phyloP scores from a whole-genome alignment of 2,329 filamentous ascomycete genomes.

The Metarhizium rileyi region DNA sequence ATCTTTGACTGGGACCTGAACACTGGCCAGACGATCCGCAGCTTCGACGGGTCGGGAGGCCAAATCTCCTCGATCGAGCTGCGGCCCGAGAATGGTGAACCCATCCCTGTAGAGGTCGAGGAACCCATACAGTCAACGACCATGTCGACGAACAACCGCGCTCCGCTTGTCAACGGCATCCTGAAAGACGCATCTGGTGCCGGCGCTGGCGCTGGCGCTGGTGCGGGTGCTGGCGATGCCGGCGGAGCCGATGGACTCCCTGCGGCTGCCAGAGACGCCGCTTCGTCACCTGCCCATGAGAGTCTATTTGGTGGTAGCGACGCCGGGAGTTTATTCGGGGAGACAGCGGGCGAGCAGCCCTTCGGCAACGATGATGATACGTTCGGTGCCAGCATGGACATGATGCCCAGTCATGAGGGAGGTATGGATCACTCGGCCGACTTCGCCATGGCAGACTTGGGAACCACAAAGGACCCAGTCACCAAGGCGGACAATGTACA shows the following conservation, averaged over 20 bases:
- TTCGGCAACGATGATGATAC: conserved; percentile 81
- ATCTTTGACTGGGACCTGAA: conserved; percentile 94
- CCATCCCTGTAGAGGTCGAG: conserved; percentile 64
- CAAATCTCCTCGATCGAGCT: conserved; percentile 87
- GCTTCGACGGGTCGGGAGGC: conserved; percentile 66
- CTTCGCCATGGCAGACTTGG: conserved; percentile 30
- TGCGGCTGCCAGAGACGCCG: conserved; percentile 36
- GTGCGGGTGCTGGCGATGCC: neutral
- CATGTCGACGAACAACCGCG: conserved; percentile 65
- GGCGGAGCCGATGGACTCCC: conserved; percentile 15
- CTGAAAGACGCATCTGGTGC: conserved; percentile 15
- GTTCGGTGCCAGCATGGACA: conserved; percentile 64
- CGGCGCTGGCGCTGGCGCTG: conserved; percentile 3
- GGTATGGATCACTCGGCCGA: conserved; percentile 33
- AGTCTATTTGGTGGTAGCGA: conserved; percentile 77
- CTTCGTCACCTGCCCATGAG: conserved; percentile 59
- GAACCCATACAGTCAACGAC: conserved; percentile 54
- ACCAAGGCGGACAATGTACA: neutral
- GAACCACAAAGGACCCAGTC: neutral
- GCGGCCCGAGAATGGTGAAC: conserved; percentile 64
- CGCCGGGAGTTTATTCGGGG: conserved; percentile 80
- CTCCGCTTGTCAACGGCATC: conserved; percentile 44
- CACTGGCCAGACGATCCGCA: conserved; percentile 64
- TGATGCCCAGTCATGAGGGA: conserved; percentile 30
- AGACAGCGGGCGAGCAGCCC: conserved; percentile 48